Percentiles rank a stretch among this genome's conserved stretches.
Evolutionary conservation across 805 yeast species (phyloP).

Genomic region (Crinitomyces ghanaensis): DNA sequence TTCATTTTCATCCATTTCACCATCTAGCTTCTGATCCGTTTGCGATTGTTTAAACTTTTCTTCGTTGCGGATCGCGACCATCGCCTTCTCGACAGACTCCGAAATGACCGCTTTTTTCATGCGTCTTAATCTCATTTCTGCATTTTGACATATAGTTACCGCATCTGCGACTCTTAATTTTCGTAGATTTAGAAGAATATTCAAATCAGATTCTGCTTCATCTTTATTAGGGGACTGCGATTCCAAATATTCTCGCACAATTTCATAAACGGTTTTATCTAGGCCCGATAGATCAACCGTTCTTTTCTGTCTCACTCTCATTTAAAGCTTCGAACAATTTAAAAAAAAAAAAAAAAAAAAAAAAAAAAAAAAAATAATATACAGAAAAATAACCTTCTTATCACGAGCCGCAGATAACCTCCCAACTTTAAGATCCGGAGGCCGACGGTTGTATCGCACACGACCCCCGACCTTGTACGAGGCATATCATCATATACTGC

Average conservation of each 20-base stretch:
- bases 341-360: too few species aligned
- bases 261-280: conserved; percentile 18
- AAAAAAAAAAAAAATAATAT: too few species aligned
- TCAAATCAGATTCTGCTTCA: conserved; percentile 9
- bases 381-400: too few species aligned
- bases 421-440: too few species aligned
- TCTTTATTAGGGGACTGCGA: conserved; percentile 5
- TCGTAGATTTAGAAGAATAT: conserved; percentile 8
- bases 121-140: conserved; percentile 57
- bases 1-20: conserved; percentile 27
- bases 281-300: too few species aligned
- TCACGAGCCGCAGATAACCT: too few species aligned
- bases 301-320: too few species aligned
- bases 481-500: too few species aligned
- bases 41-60: conserved; percentile 37
- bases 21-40: conserved; percentile 18
- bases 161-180: conserved; percentile 38
- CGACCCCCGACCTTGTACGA: too few species aligned
- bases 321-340: too few species aligned
- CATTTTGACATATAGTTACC: conserved; percentile 36
- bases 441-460: too few species aligned
- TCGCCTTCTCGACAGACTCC: conserved; percentile 50
- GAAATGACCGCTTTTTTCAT: conserved; percentile 55
- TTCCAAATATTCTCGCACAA: conserved; percentile 19
- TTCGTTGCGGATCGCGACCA: conserved; percentile 44